Evolutionary conservation across 139 green algal genomes (phyloP).

Genomic region (Diplosphaera chodatii): DNA sequence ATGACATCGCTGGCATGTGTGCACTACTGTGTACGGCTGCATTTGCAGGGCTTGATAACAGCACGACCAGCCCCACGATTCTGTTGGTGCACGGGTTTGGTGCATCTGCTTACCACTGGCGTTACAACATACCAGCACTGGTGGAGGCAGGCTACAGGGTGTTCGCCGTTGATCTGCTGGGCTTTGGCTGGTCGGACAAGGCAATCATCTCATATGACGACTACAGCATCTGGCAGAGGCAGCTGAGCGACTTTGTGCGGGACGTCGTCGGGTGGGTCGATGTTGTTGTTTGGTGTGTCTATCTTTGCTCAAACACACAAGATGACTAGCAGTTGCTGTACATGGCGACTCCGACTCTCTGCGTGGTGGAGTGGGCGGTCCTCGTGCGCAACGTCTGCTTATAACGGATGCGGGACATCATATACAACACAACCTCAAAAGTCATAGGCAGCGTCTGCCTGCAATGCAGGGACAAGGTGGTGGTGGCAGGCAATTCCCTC

Average conservation of each 20-base stretch:
- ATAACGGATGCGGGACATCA: too few relatives aligned
- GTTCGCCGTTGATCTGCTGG: slow-evolving; percentile 71
- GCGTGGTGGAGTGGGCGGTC: too few relatives aligned
- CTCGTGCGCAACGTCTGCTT: too few relatives aligned
- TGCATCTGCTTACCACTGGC: slow-evolving; percentile 62
- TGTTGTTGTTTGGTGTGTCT: too few relatives aligned
- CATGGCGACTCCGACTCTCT: too few relatives aligned
- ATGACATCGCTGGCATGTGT: neutral
- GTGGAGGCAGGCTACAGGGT: slow-evolving; percentile 39
- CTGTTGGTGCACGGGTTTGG: slow-evolving; percentile 80
- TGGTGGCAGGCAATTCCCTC: slow-evolving; percentile 64
- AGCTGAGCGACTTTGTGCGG: neutral
- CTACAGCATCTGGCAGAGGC: slow-evolving; percentile 23
- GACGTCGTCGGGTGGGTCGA: neutral
- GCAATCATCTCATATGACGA: slow-evolving; percentile 56
- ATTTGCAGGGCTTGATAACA: neutral
- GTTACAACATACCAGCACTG: slow-evolving; percentile 70
- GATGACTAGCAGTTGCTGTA: too few relatives aligned
- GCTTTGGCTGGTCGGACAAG: slow-evolving; percentile 77
- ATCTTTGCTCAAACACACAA: too few relatives aligned
- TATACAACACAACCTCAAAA: too few relatives aligned
- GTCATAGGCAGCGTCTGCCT: too few relatives aligned
- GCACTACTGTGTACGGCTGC: too few relatives aligned
- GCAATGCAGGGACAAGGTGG: slow-evolving; percentile 6
- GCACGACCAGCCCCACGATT: slow-evolving; percentile 27